phyloP scores from a whole-genome alignment of 495 filamentous ascomycete species.

The Letharia columbiana region DNA sequence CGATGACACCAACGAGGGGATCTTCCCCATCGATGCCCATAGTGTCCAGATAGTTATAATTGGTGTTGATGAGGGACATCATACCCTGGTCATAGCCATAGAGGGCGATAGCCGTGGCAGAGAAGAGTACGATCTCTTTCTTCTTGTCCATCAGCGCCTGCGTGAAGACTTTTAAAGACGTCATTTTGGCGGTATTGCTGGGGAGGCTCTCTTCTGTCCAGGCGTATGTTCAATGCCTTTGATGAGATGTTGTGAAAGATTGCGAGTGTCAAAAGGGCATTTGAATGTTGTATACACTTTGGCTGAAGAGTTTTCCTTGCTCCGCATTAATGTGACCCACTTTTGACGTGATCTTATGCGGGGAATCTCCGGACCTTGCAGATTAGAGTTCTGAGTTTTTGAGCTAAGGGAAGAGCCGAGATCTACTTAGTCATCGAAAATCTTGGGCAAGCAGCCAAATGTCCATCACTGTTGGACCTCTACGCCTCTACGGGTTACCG shows the following conservation, averaged over 20 bases:
- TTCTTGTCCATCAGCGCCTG: slow-evolving; percentile 30
- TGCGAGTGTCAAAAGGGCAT: slow-evolving; percentile 7
- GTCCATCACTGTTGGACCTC: neutral
- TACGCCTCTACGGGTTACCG: neutral
- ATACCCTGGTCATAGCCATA: slow-evolving; percentile 51
- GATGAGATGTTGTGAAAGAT: neutral
- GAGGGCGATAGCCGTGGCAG: slow-evolving; percentile 48
- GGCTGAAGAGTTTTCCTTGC: neutral
- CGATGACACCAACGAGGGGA: slow-evolving; percentile 47
- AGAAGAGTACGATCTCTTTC: slow-evolving; percentile 43
- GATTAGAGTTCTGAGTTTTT: neutral
- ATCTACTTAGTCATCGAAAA: neutral
- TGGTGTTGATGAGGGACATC: slow-evolving; percentile 55
- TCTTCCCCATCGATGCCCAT: slow-evolving; percentile 43
- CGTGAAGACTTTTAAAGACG: slow-evolving; percentile 12
- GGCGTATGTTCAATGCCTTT: neutral
- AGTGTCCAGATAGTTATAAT: slow-evolving; percentile 44
- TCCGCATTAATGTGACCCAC: neutral
- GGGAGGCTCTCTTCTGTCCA: neutral
- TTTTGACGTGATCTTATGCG: neutral
- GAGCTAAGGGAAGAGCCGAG: slow-evolving; percentile 9
- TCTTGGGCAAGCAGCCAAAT: too few species aligned
- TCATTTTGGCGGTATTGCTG: slow-evolving; percentile 16
- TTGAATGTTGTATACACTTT: too few species aligned
- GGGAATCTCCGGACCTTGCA: neutral